phyloP scores from a whole-genome alignment of 768 basidiomycete species.

The Leucosporidium yakuticum region DNA sequence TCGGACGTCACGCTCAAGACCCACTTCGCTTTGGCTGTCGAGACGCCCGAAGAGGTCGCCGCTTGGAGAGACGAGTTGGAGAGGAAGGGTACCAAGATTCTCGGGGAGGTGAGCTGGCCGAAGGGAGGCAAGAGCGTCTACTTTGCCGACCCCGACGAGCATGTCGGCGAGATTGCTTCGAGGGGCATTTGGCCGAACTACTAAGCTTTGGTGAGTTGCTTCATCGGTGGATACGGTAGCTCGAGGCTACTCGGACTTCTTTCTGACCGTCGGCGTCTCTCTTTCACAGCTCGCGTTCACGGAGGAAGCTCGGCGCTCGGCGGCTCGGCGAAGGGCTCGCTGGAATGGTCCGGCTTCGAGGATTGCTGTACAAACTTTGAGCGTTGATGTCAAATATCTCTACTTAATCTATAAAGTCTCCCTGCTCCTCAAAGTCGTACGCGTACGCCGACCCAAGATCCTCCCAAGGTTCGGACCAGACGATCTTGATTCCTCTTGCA shows the following conservation, averaged over 20 bases:
- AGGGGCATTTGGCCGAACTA: conserved; percentile 31
- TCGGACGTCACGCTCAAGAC: conserved; percentile 5
- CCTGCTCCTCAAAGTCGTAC: no score
- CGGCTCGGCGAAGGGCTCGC: neutral
- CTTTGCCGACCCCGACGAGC: conserved; percentile 18
- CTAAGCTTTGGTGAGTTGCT: neutral
- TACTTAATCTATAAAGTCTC: no score
- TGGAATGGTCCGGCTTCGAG: neutral
- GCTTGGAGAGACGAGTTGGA: conserved; percentile 12
- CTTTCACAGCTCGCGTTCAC: no score
- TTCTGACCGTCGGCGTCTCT: no score
- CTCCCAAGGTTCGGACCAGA: no score
- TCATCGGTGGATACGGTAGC: no score
- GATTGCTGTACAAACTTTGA: no score
- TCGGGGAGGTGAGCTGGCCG: conserved; percentile 20
- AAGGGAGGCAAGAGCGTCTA: conserved; percentile 24
- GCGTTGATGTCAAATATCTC: no score
- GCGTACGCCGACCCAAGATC: no score
- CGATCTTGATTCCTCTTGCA: no score
- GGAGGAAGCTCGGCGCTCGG: neutral
- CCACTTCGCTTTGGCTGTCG: conserved; percentile 29
- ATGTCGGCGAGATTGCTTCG: conserved; percentile 28
- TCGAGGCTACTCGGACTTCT: no score
- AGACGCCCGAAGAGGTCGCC: conserved; percentile 16
- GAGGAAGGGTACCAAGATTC: neutral